phyloP scores from a whole-genome alignment of 768 basidiomycete genomes.

The Termitomyces sp. region DNA sequence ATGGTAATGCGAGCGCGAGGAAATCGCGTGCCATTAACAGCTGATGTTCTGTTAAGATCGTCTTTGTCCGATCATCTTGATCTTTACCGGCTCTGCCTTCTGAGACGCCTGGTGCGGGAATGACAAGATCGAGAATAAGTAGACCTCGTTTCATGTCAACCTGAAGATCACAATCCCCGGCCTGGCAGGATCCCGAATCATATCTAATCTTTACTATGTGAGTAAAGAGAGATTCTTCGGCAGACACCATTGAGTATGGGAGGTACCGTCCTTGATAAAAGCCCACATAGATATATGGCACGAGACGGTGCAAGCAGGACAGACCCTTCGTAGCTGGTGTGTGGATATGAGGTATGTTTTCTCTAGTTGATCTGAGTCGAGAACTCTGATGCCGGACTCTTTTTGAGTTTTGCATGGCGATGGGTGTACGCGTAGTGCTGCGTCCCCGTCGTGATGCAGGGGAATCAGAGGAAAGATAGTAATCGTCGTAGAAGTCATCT shows the following conservation, averaged over 20 bases:
- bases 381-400: neutral
- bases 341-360: slow-evolving; percentile 6
- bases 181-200: neutral
- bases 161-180: slow-evolving; percentile 7
- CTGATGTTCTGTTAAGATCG: slow-evolving; percentile 25
- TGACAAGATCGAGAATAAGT: slow-evolving; percentile 11
- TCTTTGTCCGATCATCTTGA: slow-evolving; percentile 6
- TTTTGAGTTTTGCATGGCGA: neutral
- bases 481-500: slow-evolving; percentile 1
- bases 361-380: neutral
- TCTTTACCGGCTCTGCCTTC: neutral
- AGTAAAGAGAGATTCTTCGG: slow-evolving; percentile 17
- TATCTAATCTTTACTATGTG: slow-evolving; percentile 21
- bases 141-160: slow-evolving; percentile 13
- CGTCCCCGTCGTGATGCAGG: neutral
- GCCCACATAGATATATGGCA: slow-evolving; percentile 19
- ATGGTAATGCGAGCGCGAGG: slow-evolving; percentile 34
- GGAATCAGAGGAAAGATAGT: neutral
- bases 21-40: slow-evolving; percentile 39
- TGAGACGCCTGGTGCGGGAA: slow-evolving; percentile 4
- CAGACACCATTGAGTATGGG: slow-evolving; percentile 11
- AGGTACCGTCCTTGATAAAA: slow-evolving; percentile 12
- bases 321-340: slow-evolving; percentile 7
- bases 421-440: slow-evolving; percentile 3
- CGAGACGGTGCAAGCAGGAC: slow-evolving; percentile 16